Percentiles rank a stretch among this genome's conserved stretches.
Conservation (phyloP, 2,329 filamentous ascomycete species). For the Colletotrichum spinosum region DNA sequence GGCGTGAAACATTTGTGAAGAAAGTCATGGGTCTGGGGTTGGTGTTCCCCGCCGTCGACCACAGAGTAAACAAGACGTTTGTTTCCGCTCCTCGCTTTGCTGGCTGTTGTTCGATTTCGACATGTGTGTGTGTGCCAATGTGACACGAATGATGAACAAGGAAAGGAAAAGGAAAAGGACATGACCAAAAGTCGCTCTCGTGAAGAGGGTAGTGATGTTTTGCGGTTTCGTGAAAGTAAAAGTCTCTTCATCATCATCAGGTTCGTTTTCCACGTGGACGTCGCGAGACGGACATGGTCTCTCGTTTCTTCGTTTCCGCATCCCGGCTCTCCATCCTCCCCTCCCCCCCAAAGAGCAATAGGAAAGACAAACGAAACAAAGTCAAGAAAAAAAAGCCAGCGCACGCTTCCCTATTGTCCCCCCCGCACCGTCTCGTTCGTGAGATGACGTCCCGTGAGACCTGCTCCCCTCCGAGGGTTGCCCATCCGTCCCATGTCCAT, state of each 20-base stretch:
- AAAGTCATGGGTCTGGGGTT: too few relatives aligned
- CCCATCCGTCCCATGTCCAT: conserved; percentile 1
- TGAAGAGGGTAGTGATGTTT: conserved; percentile 18
- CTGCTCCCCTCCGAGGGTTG: conserved; percentile 31
- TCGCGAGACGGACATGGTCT: conserved; percentile 3
- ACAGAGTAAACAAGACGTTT: too few relatives aligned
- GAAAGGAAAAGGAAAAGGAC: neutral
- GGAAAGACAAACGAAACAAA: conserved; percentile 9
- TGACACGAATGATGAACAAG: neutral
- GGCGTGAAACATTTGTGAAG: too few relatives aligned
- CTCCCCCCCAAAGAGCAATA: conserved; percentile 14
- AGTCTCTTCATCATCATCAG: conserved; percentile 19
- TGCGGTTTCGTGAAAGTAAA: neutral
- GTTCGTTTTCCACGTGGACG: conserved; percentile 34
- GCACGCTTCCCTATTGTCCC: neutral
- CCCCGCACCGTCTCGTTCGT: neutral
- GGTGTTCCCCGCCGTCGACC: too few relatives aligned
- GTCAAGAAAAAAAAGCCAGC: neutral
- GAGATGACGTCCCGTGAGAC: conserved; percentile 36
- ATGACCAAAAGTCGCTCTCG: conserved; percentile 11
- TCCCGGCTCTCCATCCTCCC: too few relatives aligned
- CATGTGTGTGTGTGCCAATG: neutral
- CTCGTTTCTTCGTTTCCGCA: conserved; percentile 22
- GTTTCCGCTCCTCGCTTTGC: conserved; percentile 3
- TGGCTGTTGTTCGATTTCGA: conserved; percentile 3